phyloP scores from a whole-genome alignment of 768 basidiomycete species.

The Auriculariales sp. region DNA sequence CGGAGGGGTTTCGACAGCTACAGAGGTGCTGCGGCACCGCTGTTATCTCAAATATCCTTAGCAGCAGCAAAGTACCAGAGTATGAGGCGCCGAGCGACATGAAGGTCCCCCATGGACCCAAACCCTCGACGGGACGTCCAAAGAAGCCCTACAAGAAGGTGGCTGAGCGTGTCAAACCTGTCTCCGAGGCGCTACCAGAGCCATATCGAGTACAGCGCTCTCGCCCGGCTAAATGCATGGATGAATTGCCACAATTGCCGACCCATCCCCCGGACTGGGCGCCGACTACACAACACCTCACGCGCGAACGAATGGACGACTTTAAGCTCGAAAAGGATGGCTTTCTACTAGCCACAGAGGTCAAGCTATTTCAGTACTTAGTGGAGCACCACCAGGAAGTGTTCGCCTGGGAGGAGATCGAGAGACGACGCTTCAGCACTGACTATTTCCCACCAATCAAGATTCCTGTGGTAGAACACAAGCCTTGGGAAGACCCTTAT shows the following conservation, averaged over 20 bases:
- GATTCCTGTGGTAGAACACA: constrained; percentile 22
- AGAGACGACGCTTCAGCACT: constrained; percentile 6
- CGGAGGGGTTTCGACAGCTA: neutral
- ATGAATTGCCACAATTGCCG: constrained; percentile 13
- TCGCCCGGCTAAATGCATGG: constrained; percentile 16
- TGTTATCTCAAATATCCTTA: neutral
- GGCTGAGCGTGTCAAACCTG: constrained; percentile 14
- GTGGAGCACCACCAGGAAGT: constrained; percentile 7
- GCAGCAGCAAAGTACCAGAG: neutral
- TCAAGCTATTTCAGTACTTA: constrained; percentile 10
- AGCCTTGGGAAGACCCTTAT: constrained; percentile 21
- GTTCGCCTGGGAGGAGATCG: constrained; percentile 7
- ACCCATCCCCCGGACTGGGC: constrained; percentile 19
- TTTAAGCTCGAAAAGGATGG: constrained; percentile 15
- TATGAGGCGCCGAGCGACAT: neutral
- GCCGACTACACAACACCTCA: constrained; percentile 9
- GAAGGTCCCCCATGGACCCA: neutral
- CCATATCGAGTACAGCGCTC: constrained; percentile 14
- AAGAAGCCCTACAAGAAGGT: constrained; percentile 17
- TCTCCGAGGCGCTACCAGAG: constrained; percentile 11
- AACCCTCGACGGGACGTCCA: neutral
- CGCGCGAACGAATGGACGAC: constrained; percentile 12
- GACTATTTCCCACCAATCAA: constrained; percentile 17
- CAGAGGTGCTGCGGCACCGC: too few relatives aligned
- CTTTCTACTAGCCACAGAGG: constrained; percentile 17